These are phyloP conservation scores for Entoloma clypeatum DNA, from an alignment of 1,284 basidiomycete genomes.

Conservation along the genomic window DNA sequence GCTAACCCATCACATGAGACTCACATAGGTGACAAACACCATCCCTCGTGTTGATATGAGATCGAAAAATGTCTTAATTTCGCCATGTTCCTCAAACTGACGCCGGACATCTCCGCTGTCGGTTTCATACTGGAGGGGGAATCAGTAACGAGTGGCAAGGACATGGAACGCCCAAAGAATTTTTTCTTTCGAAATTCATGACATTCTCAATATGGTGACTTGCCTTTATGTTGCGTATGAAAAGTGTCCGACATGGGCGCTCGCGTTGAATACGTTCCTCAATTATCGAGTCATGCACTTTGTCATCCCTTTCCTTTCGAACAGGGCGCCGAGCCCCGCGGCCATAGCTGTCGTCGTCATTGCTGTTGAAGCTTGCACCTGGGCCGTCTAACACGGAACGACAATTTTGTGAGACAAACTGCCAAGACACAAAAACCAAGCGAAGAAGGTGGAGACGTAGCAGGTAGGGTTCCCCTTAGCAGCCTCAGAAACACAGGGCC, in stretches of 20 bases:
- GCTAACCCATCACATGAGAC: slow-evolving; percentile 36
- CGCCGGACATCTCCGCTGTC: slow-evolving; percentile 78
- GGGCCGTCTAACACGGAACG: slow-evolving; percentile 52
- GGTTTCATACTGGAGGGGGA: slow-evolving; percentile 77
- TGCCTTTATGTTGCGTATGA: slow-evolving; percentile 96
- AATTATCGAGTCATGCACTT: slow-evolving; percentile 82
- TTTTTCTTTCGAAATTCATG: too few species aligned
- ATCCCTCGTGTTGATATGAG: slow-evolving; percentile 91
- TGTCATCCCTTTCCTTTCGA: slow-evolving; percentile 75
- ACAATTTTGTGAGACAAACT: slow-evolving; percentile 54
- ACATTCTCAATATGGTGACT: slow-evolving; percentile 37
- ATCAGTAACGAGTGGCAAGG: slow-evolving; percentile 18
- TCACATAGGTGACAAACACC: slow-evolving; percentile 96
- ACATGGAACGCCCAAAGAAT: slow-evolving; percentile 6
- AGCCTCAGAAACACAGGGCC: slow-evolving; percentile 17
- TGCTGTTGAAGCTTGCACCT: slow-evolving; percentile 49
- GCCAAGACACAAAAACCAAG: slow-evolving; percentile 35
- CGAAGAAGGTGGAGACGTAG: slow-evolving; percentile 38
- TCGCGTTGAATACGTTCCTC: slow-evolving; percentile 88
- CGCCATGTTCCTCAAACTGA: slow-evolving; percentile 88
- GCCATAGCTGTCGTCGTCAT: slow-evolving; percentile 47
- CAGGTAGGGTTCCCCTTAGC: slow-evolving; percentile 21
- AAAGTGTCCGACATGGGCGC: slow-evolving; percentile 90
- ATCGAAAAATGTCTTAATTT: slow-evolving; percentile 97
- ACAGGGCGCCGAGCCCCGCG: slow-evolving; percentile 44